Evolutionary conservation across 2,329 filamentous ascomycete species (phyloP).

Genomic region (Gnomoniopsis sp.): DNA sequence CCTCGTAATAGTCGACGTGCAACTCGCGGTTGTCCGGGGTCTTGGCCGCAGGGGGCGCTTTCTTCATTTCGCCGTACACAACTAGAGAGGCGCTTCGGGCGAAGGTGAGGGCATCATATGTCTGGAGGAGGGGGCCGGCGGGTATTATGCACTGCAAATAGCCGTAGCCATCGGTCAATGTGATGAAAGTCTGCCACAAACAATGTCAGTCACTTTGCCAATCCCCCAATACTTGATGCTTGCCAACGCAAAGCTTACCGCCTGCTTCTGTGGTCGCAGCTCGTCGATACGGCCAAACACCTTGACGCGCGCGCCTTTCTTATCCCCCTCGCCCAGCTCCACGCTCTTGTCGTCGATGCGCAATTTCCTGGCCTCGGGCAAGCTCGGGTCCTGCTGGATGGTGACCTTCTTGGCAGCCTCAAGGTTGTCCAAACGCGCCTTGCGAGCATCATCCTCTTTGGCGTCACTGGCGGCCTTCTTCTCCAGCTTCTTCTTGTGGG

Average conservation of each 20-base stretch:
- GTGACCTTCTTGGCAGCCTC: constrained; percentile 81
- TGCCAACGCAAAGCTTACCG: constrained; percentile 42
- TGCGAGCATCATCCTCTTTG: constrained; percentile 68
- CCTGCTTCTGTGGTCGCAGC: constrained; percentile 75
- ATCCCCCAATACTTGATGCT: background rate
- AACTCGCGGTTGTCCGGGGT: constrained; percentile 84
- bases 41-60: constrained; percentile 72
- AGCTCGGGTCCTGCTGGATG: constrained; percentile 66
- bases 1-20: constrained; percentile 83
- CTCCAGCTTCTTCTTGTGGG: constrained; percentile 78
- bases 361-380: constrained; percentile 73
- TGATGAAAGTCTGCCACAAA: constrained; percentile 59
- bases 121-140: constrained; percentile 75
- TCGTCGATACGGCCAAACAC: constrained; percentile 83
- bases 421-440: constrained; percentile 64
- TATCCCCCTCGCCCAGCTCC: constrained; percentile 52
- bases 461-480: constrained; percentile 73
- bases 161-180: constrained; percentile 79
- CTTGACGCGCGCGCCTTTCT: constrained; percentile 69
- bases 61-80: constrained; percentile 78
- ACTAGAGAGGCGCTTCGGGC: constrained; percentile 84
- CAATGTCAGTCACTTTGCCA: background rate
- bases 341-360: constrained; percentile 70
- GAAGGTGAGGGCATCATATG: constrained; percentile 85
- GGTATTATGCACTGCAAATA: constrained; percentile 81